Percentiles rank a stretch among this genome's conserved stretches.
Conservation (phyloP, 441 rosid genomes). For the Eruca vesicaria region DNA sequence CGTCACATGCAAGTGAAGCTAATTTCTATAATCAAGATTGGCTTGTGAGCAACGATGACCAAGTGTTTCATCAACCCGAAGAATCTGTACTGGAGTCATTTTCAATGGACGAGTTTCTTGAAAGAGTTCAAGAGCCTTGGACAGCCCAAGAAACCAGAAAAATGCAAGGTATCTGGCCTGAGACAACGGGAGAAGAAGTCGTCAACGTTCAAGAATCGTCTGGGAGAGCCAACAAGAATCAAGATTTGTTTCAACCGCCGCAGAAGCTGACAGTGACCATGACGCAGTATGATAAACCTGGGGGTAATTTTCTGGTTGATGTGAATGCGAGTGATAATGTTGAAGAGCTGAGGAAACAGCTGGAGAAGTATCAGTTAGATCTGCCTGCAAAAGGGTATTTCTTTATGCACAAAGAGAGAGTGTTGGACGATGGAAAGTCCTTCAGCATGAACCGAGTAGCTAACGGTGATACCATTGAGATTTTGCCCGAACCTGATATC, state of each 20-base stretch:
- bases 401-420: constrained; percentile 67
- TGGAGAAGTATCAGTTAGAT: constrained; percentile 46
- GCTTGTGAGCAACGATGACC: neutral
- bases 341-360: constrained; percentile 62
- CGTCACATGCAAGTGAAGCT: neutral
- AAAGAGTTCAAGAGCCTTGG: neutral
- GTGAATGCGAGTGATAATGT: constrained; percentile 61
- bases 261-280: constrained; percentile 72
- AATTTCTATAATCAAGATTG: neutral
- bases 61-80: too few species aligned
- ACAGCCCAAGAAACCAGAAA: constrained; percentile 31
- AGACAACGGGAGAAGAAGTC: neutral
- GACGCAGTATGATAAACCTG: constrained; percentile 36
- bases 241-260: neutral
- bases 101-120: neutral
- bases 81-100: neutral
- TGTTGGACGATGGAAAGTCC: constrained; percentile 72
- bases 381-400: constrained; percentile 74
- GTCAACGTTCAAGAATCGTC: neutral
- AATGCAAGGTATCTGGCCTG: neutral
- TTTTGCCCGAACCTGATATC: constrained; percentile 30
- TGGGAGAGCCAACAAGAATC: neutral
- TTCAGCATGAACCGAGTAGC: constrained; percentile 73
- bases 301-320: constrained; percentile 59
- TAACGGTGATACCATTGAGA: constrained; percentile 68